Base-by-base conservation (phyloP, 2,329 filamentous ascomycete genomes). In the Exophiala mesophila region DNA sequence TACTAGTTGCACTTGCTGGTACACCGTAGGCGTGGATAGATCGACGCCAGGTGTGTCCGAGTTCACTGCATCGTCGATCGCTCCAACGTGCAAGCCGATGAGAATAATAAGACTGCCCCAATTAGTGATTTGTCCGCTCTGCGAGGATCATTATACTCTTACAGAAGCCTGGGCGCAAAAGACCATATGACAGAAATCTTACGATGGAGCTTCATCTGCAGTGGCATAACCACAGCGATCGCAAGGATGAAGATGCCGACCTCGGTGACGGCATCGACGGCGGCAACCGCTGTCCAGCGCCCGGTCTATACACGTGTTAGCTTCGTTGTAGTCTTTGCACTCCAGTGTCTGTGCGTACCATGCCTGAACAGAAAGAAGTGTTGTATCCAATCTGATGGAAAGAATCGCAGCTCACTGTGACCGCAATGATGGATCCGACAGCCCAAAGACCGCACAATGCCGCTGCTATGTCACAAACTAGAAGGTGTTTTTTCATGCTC, bases 111-210 rank as follows among this genome's bases (percentile, higher is more conserved):
- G 52, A 5, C 64, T 66, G 32, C 20, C 17, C 20, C 20, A 7
- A 24, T 29, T 13, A 34, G 24, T 28, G 3, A 23, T n/a, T 18
- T 5, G 15, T 12, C 5, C 4, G 12, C 13, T 12, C 24, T 5
- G n/a, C 9, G 28, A 17, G 9, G 24, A 8, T 8, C n/a, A 28
- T 28, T n/a, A 36, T 20, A 8, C 10, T 52, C 64, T 57, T 45
- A 67, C 64, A 62, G 55, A 8, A 66, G 58, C 5, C 62, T 59
- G 32, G 60, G 60, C 29, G 60, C 42, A 41, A 64, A 65, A 3
- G 60, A 57, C 41, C 54, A 57, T 6, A 65, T 59, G 2, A 58
- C 52, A 3, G 59, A 23, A 9, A 40, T 16, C 41, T 64, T 65
- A 38, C 57, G 56, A 13, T 52, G 53, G 2, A 61, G n/a, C 5